phyloP scores from a whole-genome alignment of 179 eudicot genomes.

The Vitellaria paradoxa region DNA sequence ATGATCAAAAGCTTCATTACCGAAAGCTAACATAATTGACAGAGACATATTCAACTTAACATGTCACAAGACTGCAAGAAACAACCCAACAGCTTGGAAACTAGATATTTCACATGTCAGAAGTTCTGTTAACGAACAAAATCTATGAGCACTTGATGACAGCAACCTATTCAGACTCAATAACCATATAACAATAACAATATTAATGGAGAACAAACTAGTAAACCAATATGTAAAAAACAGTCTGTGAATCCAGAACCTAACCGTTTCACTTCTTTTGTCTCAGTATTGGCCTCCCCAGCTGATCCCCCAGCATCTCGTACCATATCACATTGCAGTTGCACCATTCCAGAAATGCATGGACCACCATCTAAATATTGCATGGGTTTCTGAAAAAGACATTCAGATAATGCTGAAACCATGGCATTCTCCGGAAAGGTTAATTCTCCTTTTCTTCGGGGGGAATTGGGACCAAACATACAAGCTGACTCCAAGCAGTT shows the following conservation, averaged over 20 bases:
- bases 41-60: neutral
- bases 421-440: slow-evolving; percentile 35
- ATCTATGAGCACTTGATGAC: neutral
- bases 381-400: slow-evolving; percentile 27
- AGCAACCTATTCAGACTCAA: neutral
- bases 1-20: neutral
- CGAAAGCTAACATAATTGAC: neutral
- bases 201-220: neutral
- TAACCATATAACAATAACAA: neutral
- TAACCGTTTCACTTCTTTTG: slow-evolving; percentile 43
- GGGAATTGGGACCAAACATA: slow-evolving; percentile 67
- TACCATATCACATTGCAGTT: slow-evolving; percentile 17
- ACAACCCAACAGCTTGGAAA: neutral
- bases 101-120: neutral
- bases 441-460: slow-evolving; percentile 39
- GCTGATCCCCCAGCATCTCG: slow-evolving; percentile 25
- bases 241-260: slow-evolving; percentile 6
- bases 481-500: slow-evolving; percentile 36
- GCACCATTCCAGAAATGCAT: slow-evolving; percentile 20
- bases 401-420: slow-evolving; percentile 49
- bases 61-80: neutral
- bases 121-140: neutral
- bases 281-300: slow-evolving; percentile 32
- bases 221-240: neutral
- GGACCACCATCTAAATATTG: slow-evolving; percentile 27